Base-by-base conservation (phyloP, 163 green algal genomes). In the Volvox carteri region DNA sequence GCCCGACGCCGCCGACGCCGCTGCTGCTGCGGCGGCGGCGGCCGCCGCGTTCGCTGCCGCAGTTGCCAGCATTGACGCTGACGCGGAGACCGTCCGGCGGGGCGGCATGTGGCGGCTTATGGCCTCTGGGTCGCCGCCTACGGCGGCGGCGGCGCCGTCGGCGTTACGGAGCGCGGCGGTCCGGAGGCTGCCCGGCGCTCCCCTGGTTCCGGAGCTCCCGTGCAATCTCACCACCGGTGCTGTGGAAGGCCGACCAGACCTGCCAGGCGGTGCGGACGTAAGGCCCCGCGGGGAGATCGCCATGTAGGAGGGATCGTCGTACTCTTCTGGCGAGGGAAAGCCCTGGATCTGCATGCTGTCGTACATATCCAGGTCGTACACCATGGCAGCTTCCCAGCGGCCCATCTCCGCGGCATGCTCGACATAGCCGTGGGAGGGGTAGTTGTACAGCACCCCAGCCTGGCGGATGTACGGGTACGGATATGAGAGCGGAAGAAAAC, bases 361-460 rank as follows among this genome's bases (percentile, higher is more conserved):
- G 83, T 88, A 88, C 67, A 88, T 28, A 39, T 88, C 67, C 50
- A 81, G 35, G 37, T 88, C 83, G 50, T 81, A 81, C 83, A 88
- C 23, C 68, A 81, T 81, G 23, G 68, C 48, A 5, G 83, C 83
- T 39, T 88, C 83, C 83, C 83, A 88, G 37, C 48, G 83, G 30
- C 83, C 83, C 18, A 37, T 25, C 68, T 73, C 83, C 30, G 25
- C 68, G 14, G 83, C 68, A 0, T 35, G 23, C 50, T 88, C 83
- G 12, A 81, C 11, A 37, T 88, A 88, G 67, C 68, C 81, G 50
- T 88, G 83, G 4, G 68, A 83, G 21, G 83, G 83, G 50, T 88
- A 88, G 30, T 41, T 21, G 65, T 87, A 87, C 11, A 83, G 25
- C 1, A 33, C 83, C 18, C 46, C 83, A 0, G 83, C 25, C 83